Conservation (phyloP, 768 basidiomycete species). For the Trametes maxima region DNA sequence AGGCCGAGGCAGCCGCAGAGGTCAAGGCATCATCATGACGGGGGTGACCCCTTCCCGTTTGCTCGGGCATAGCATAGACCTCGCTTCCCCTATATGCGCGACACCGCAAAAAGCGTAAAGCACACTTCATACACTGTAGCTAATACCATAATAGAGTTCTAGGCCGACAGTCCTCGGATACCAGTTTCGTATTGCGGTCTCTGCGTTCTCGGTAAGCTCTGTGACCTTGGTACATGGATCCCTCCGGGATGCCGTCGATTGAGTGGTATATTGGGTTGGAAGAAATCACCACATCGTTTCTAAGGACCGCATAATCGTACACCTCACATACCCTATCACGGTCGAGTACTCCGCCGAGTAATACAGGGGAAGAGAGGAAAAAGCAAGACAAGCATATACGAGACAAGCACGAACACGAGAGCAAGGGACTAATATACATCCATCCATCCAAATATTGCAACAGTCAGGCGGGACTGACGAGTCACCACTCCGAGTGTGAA, state of each 20-base stretch:
- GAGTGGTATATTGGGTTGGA: no score
- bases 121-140: constrained; percentile 4
- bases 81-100: not conserved
- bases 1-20: constrained; percentile 20
- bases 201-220: no score
- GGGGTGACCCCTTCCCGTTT: not conserved
- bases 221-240: no score
- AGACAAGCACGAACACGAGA: not conserved
- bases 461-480: not conserved
- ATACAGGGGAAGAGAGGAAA: not conserved
- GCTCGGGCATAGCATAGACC: not conserved
- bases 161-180: not conserved
- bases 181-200: no score
- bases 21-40: constrained; percentile 16
- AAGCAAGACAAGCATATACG: not conserved
- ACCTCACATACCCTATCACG: no score
- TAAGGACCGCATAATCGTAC: no score
- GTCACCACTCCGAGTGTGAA: constrained; percentile 21
- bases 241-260: no score
- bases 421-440: constrained; percentile 1
- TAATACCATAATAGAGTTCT: constrained; percentile 9
- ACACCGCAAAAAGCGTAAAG: constrained; percentile 3
- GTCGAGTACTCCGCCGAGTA: not conserved
- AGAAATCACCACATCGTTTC: no score
- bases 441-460: not conserved